A percentile compares a stretch with the other conserved stretches of the same genome.
phyloP scores from a whole-genome alignment of 2,329 filamentous ascomycete genomes.

The Exophiala bonariae region DNA sequence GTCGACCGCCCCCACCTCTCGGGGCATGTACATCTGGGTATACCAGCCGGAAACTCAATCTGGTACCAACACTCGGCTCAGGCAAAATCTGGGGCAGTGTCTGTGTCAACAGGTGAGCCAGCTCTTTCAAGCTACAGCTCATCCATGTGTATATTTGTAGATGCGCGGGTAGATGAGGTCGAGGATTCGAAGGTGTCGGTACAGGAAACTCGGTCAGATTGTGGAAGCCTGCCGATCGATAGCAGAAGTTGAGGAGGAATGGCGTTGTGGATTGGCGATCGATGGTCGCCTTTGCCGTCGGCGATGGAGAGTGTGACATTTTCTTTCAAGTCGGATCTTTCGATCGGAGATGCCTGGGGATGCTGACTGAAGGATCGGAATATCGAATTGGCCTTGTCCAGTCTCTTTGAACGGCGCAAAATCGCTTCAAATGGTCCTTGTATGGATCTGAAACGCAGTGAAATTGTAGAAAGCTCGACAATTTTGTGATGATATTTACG shows the following conservation, averaged over 20 bases:
- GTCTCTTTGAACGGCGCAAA: no score
- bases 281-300: slow-evolving; percentile 35
- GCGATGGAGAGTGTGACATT: slow-evolving; percentile 27
- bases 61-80: slow-evolving; percentile 68
- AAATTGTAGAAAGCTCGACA: no score
- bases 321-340: not conserved
- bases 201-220: slow-evolving; percentile 45
- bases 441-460: no score
- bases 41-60: slow-evolving; percentile 83
- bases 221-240: slow-evolving; percentile 72
- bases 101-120: slow-evolving; percentile 73
- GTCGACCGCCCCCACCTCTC: slow-evolving; percentile 29
- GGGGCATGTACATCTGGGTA: slow-evolving; percentile 69
- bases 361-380: no score
- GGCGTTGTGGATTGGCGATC: slow-evolving; percentile 73
- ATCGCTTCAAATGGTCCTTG: no score
- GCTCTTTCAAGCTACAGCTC: slow-evolving; percentile 75
- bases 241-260: slow-evolving; percentile 84
- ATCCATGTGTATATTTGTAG: slow-evolving; percentile 86
- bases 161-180: slow-evolving; percentile 61
- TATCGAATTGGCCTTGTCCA: no score
- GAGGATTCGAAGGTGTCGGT: slow-evolving; percentile 53
- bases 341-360: no score
- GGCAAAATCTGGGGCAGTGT: slow-evolving; percentile 70
- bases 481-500: no score